Base-by-base conservation (phyloP, 176 grass and related monocot genomes). In the Oryza punctata region DNA sequence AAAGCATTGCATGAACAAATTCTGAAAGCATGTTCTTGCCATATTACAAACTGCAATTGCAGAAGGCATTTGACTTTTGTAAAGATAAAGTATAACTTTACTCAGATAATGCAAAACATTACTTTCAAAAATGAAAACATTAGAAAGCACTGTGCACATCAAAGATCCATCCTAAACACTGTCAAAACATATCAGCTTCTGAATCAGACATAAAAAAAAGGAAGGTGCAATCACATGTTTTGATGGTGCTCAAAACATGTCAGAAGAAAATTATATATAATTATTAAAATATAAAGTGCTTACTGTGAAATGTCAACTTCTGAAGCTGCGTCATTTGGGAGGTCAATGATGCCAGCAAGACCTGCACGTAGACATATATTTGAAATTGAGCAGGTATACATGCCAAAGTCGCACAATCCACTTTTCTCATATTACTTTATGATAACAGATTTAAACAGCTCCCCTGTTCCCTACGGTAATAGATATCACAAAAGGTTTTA, bases 281-380 rank as follows among this genome's bases (percentile, higher is more conserved):
- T 49, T 19, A 21, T 27, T 21, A 67, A 82, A 78, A 82, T 86
- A 10, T 41, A 8, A 63, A 78, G 59, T 83, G 57, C 84, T 79
- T 90, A 90, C 84, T 79, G 74, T 61, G 84, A 87, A 86, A 90
- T 90, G 73, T 90, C 88, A 37, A 90, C 83, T 26, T 87, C 84
- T 9, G 37, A 33, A 69, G 73, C 29, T 41, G 84, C 28, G 29
- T 90, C 88, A 33, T 72, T 86, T 82, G 84, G 84, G 68, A 86
- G 84, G 35, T 90, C 79, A 0, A 83, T 90, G 75, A 90, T 90
- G 29, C 88, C 69, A 78, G 74, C 88, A 73, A 90, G 79, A 83
- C 88, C 88, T 90, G 78, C 61, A 90, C 67, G 43, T 16, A 74
- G 26, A 46, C 23, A 85, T 3, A 41, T 44, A 77, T 86, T 78